Evolutionary conservation across 345 rosid genomes (phyloP), one percentile per base, ranked within the genome.

Genomic region (Laguncularia racemosa): DNA sequence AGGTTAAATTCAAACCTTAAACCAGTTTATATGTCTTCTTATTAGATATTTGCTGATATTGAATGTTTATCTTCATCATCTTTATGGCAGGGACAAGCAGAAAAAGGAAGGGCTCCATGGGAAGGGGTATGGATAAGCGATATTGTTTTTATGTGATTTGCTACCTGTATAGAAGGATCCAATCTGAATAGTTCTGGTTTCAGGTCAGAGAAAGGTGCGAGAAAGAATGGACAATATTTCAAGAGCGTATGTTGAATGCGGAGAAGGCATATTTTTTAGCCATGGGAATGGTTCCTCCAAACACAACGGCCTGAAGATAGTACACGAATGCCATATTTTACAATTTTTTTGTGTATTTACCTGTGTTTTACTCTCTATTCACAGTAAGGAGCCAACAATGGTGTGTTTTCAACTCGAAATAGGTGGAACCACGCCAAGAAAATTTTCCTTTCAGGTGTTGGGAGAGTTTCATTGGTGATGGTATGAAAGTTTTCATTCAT

Each of bases 171-270:
- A 20, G 52, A 17, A 50, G 13, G 20, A 33, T 19, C 28, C 40
- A 33, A 33, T 61, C 21, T 6, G 48, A 16, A 44, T 44, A 26
- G 18, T 20, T 50, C 40, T 18, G 50, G 13, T 65, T 44, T 13
- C 76, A 91, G 96, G 98, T 88, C 62, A 82, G 91, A 67, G 84
- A 81, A 62, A 81, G 98, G 69, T 92, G 98, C 68, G 73, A 72
- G 59, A 81, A 64, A 57, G 98, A 92, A 71, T 92, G 98, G 98
- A 56, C 62, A 2, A 84, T 83, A 79, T 89, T 92, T 51, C 90
- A 81, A 48, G 81, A 83, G 38, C 76, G 98, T 48, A 20, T 89
- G 59, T 50, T 62, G 1, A 28, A 52, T 16, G 95, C 98, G 16
- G 89, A 89, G 73, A 84, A 65, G 61, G 72, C 82, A 26, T 84